Evolutionary conservation across 2,329 filamentous ascomycete species (phyloP), one percentile per base, ranked within the genome.

Genomic region (Colletotrichum lini): DNA sequence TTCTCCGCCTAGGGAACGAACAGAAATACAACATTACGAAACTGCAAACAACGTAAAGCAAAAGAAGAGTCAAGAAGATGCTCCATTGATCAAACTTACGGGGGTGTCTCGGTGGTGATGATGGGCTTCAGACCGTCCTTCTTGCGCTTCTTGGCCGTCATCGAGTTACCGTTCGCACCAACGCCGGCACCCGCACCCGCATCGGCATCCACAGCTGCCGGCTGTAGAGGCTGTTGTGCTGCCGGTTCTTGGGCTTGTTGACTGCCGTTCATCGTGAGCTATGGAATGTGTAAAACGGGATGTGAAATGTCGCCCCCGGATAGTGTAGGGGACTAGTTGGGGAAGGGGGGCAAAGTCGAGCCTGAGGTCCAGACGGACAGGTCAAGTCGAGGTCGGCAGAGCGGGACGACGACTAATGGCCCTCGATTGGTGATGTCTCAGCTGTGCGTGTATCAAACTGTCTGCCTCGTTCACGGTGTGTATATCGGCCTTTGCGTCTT

Each of bases 51-150:
- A 12, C 6, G 44, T 35, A 67, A 63, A 23, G 18, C 58, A 65
- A 44, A 73, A 56, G 6, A 56, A 56, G 3, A 38, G 35, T 10
- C 40, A 72, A 64, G 65, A 40, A 73, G 70, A 62, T 7, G 16
- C 26, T 62, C 38, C 42, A 38, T 44, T 30, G n/a, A 40, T 40
- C 40, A 49, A 53, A 61, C 82, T 79, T 79, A 80, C 77, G 73
- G 78, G 74, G 82, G 85, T 81, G 81, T 84, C 77, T 93, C 91
- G 71, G 88, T 92, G 50, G 92, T 94, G 81, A 94, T 92, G 78
- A 94, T 94, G 77, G 92, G 92, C 83, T 93, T 93, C 75, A 93
- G 83, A 65, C 87, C 88, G 52, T 92, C 90, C 87, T 94, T 94
- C 85, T 92, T 91, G 78, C 91, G 88, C 87, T 94, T 94, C 87